These are phyloP conservation scores for Lizanozyma gosingica DNA, from an alignment of 1,139 yeast genomes.

Conservation along the genomic window DNA sequence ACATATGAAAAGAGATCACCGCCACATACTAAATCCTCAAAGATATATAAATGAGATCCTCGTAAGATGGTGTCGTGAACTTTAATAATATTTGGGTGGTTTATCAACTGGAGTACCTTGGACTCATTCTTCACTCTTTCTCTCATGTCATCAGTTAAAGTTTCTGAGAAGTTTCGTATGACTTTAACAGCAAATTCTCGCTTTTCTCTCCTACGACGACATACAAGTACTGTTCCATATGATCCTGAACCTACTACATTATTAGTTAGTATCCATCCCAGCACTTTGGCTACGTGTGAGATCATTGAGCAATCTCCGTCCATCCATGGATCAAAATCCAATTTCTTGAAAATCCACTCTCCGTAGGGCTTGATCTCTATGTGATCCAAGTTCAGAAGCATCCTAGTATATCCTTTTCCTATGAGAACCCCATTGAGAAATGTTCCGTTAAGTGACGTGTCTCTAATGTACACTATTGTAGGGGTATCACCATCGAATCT, in stretches of 20 bases:
- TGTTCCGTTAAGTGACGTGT: conserved; percentile 48
- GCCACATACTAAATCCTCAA: conserved; percentile 48
- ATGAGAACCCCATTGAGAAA: conserved; percentile 30
- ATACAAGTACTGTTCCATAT: conserved; percentile 41
- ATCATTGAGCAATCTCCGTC: not conserved
- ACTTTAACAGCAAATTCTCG: conserved; percentile 39
- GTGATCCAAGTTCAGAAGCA: not conserved
- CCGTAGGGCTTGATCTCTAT: not conserved
- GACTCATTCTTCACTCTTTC: not conserved
- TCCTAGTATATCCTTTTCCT: conserved; percentile 17
- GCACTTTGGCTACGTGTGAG: not conserved
- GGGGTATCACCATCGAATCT: conserved; percentile 40
- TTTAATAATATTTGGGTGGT: conserved; percentile 35
- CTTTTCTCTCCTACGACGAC: not conserved
- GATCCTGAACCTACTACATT: conserved; percentile 50
- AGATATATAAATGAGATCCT: conserved; percentile 31
- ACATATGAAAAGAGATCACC: conserved; percentile 62
- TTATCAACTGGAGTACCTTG: not conserved
- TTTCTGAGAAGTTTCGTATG: conserved; percentile 23
- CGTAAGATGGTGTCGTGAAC: conserved; percentile 31
- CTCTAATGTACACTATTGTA: conserved; percentile 46
- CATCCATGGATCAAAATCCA: not conserved
- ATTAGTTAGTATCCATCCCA: conserved; percentile 33
- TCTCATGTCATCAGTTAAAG: conserved; percentile 11
- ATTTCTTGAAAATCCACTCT: not conserved